A percentile compares a stretch with the other conserved stretches of the same genome.
Conservation (phyloP, 2,329 filamentous ascomycete species). For the Colletotrichum abscissum region DNA sequence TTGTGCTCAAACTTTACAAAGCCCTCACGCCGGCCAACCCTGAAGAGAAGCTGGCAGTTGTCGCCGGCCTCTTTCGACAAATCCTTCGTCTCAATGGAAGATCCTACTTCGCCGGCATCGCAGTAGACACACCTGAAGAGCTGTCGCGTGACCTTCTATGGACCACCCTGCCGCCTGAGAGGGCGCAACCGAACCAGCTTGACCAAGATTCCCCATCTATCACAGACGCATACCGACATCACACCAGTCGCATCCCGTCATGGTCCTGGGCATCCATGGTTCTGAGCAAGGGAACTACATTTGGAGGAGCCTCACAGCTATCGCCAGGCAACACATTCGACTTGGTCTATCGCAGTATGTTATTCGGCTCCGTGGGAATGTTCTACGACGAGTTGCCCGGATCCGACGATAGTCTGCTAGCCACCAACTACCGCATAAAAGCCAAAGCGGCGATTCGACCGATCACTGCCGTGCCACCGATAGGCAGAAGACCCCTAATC, state of each 20-base stretch:
- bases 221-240: background rate
- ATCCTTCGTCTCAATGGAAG: background rate
- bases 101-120: background rate
- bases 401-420: background rate
- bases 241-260: slow-evolving; percentile 4
- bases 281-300: background rate
- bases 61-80: background rate
- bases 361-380: background rate
- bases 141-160: slow-evolving; percentile 3
- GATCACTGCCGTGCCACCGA: background rate
- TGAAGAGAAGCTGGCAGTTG: background rate
- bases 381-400: background rate
- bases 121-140: background rate
- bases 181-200: background rate
- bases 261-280: slow-evolving; percentile 29
- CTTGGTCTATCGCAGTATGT: background rate
- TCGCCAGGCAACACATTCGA: background rate
- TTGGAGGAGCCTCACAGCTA: background rate
- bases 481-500: background rate
- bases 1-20: background rate
- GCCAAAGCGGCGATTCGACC: background rate
- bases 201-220: background rate
- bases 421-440: background rate
- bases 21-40: background rate
- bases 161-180: background rate